Base-by-base conservation (phyloP, 495 filamentous ascomycete genomes). In the Annulohypoxylon maeteangense region DNA sequence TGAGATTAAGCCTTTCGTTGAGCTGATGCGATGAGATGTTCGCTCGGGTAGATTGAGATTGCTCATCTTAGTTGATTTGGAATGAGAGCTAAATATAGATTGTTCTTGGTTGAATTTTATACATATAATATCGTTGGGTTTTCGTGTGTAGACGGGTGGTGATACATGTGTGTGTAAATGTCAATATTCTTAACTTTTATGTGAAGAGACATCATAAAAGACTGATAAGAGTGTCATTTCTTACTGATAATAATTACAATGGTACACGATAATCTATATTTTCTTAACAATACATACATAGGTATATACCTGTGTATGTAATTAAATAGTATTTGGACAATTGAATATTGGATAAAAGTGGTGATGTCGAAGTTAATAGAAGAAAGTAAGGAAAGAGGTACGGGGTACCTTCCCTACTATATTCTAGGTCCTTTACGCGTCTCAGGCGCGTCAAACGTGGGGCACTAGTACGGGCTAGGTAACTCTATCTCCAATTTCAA, bases 371-470 rank as follows among this genome's bases (percentile, higher is more conserved):
- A 22, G 44, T 48, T 22, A 23, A 25, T 5, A 25, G 22, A 27
- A 16, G 40, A 18, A 44, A 14, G 40, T 44, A 14, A 4, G 12
- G 23, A 47, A 23, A 10, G 8, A 47, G 7, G 44, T 47, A 47
- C 7, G 20, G 45, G 20, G 40, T 32, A 18, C 34, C 4, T 44
- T 45, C 38, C 50, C 11, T 45, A 34, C 36, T 38, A 53, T 64
- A 64, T 64, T 36, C 23, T 11, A 45, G 45, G 64, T 64, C 59
- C 59, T 72, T 72, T 72, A 72, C 70, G 70, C 70, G 70, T 72
- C 65, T 64, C 14, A 6, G 25, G 70, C 70, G 70, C 70, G 70
- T 72, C 63, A 8, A 47, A 70, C 67, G 69, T 63, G 69, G 69
- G 69, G 63, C 45, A 50, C 45, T 23, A 23, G 45, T 10, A 23